Percentiles rank a stretch among this genome's conserved stretches.
These are phyloP conservation scores for Ustanciosporium gigantosporum DNA, from an alignment of 1,284 basidiomycete genomes.

Conservation along the genomic window DNA sequence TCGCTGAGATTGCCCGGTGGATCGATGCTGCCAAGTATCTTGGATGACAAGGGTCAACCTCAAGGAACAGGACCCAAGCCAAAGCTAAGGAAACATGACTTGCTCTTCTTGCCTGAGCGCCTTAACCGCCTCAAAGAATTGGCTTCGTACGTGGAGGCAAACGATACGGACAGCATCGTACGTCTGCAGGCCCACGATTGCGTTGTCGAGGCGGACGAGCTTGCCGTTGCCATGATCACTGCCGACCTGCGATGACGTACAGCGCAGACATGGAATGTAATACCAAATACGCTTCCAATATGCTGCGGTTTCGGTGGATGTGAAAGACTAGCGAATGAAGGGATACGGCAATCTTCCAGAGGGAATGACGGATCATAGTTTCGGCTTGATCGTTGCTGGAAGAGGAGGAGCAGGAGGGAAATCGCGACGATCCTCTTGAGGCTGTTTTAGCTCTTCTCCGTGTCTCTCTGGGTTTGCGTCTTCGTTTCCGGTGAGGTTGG, in stretches of 20 bases:
- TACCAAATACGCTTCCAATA: too few species aligned
- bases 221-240: too few species aligned
- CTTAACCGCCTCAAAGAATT: conserved; percentile 18
- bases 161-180: conserved; percentile 42
- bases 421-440: conserved; percentile 24
- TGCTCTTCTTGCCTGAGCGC: conserved; percentile 18
- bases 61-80: neutral
- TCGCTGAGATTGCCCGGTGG: conserved; percentile 45
- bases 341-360: too few species aligned
- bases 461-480: conserved; percentile 17
- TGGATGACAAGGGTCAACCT: neutral
- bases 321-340: too few species aligned
- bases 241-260: conserved; percentile 14
- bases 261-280: too few species aligned
- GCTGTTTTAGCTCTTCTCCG: conserved; percentile 26
- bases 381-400: conserved; percentile 16
- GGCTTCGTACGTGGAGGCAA: conserved; percentile 4
- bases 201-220: conserved; percentile 16
- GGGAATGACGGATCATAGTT: too few species aligned
- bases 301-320: too few species aligned
- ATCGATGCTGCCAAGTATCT: conserved; percentile 19
- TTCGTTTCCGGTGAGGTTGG: too few species aligned
- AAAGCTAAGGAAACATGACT: conserved; percentile 1
- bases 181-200: conserved; percentile 42
- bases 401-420: conserved; percentile 15